Percentiles rank a stretch among this genome's conserved stretches.
These are phyloP conservation scores for Debaryomycetaceae sp. DNA, from an alignment of 1,139 yeast genomes.

Conservation along the genomic window DNA sequence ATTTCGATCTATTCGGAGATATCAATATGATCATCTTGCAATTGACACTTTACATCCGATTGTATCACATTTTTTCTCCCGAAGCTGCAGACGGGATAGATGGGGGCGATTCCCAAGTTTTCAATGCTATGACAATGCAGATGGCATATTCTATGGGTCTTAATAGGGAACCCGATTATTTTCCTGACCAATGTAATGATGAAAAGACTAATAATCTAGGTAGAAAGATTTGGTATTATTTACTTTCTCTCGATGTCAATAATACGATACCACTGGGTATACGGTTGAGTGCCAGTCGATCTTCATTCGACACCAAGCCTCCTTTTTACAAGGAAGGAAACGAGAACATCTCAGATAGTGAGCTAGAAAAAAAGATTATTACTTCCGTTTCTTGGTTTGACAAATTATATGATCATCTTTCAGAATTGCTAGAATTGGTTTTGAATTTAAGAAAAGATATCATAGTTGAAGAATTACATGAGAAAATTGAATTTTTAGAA, in stretches of 20 bases:
- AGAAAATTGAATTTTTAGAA: conserved; percentile 15
- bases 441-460: conserved; percentile 18
- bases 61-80: conserved; percentile 44
- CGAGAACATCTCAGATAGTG: conserved; percentile 26
- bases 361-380: conserved; percentile 21
- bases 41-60: conserved; percentile 35
- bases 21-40: conserved; percentile 21
- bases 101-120: conserved; percentile 33
- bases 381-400: conserved; percentile 14
- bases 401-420: conserved; percentile 14
- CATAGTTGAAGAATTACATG: conserved; percentile 16
- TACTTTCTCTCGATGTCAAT: conserved; percentile 31
- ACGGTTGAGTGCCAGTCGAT: conserved; percentile 27
- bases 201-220: conserved; percentile 33
- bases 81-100: conserved; percentile 38
- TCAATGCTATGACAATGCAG: conserved; percentile 40
- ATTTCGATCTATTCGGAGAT: conserved; percentile 18
- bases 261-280: conserved; percentile 39
- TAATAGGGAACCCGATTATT: conserved; percentile 41
- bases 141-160: conserved; percentile 48
- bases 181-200: conserved; percentile 20
- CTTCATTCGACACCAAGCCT: conserved; percentile 31
- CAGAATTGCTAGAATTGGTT: conserved; percentile 15
- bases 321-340: conserved; percentile 23
- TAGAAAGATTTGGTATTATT: conserved; percentile 55